A percentile compares a stretch with the other conserved stretches of the same genome.
These are phyloP conservation scores for Echites panduratus DNA, from an alignment of 257 asterid species.

Conservation along the genomic window DNA sequence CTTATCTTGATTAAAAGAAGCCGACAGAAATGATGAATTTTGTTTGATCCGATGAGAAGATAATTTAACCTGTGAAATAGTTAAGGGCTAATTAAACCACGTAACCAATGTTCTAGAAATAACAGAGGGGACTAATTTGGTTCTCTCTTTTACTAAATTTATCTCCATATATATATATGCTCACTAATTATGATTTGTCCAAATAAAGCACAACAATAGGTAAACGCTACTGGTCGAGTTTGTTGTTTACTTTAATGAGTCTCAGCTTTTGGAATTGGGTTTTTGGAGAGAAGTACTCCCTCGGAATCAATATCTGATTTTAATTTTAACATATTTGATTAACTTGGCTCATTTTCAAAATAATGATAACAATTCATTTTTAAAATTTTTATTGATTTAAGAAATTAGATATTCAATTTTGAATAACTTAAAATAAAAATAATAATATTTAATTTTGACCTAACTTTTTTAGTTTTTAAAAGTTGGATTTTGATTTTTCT, in stretches of 20 bases:
- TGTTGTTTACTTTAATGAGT: not conserved
- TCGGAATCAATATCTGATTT: no score
- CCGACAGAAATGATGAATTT: constrained; percentile 14
- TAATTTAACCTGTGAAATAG: not conserved
- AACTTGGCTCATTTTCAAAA: no score
- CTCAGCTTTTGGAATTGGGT: constrained; percentile 11
- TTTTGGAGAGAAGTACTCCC: not conserved
- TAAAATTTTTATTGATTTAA: no score
- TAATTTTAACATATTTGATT: no score
- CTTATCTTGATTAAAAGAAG: constrained; percentile 32
- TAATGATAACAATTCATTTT: no score
- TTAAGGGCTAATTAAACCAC: not conserved
- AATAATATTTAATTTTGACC: no score
- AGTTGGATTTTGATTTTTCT: no score
- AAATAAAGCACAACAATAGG: constrained; percentile 11
- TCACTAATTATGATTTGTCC: not conserved
- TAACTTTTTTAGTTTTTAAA: no score
- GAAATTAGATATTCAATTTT: no score
- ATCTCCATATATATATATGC: not conserved
- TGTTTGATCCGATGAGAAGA: not conserved
- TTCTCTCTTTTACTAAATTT: not conserved
- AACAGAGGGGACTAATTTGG: not conserved
- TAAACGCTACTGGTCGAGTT: not conserved
- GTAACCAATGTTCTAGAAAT: constrained; percentile 6
- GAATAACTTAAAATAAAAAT: no score